Evolutionary conservation across 768 basidiomycete species (phyloP).

Genomic region (Rubroboletus pulcherrimus): DNA sequence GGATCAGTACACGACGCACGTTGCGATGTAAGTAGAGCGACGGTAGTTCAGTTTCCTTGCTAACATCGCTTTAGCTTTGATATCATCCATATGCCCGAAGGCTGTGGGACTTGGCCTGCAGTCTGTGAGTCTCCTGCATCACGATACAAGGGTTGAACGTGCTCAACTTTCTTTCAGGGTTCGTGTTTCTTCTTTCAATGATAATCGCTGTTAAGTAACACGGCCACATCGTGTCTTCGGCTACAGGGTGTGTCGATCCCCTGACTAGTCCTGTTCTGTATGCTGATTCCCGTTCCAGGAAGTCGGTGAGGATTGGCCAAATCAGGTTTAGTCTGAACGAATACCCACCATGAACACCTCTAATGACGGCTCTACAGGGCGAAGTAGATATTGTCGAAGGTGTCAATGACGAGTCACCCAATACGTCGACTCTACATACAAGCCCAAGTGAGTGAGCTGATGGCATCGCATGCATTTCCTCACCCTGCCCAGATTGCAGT

Average conservation of each 20-base stretch:
- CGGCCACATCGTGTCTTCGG: not conserved
- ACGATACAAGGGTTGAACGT: not conserved
- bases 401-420: slow-evolving; percentile 23
- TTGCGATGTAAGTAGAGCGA: slow-evolving; percentile 22
- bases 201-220: not conserved
- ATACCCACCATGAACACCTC: not conserved
- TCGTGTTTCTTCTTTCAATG: not conserved
- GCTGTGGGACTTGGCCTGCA: slow-evolving; percentile 35
- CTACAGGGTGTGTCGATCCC: not conserved
- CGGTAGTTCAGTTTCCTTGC: not conserved
- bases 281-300: slow-evolving; percentile 11
- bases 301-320: slow-evolving; percentile 19
- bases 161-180: slow-evolving; percentile 6
- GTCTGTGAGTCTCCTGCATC: slow-evolving; percentile 21
- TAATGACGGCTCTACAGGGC: slow-evolving; percentile 10
- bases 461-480: not conserved
- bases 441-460: slow-evolving; percentile 5
- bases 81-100: slow-evolving; percentile 32
- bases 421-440: slow-evolving; percentile 27
- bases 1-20: slow-evolving; percentile 29
- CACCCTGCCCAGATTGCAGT: slow-evolving; percentile 20
- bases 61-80: slow-evolving; percentile 23
- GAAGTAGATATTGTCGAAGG: slow-evolving; percentile 31
- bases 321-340: slow-evolving; percentile 2
- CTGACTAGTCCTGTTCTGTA: not conserved